phyloP scores from a whole-genome alignment of 2,329 filamentous ascomycete genomes.

The Diatrype stigma region DNA sequence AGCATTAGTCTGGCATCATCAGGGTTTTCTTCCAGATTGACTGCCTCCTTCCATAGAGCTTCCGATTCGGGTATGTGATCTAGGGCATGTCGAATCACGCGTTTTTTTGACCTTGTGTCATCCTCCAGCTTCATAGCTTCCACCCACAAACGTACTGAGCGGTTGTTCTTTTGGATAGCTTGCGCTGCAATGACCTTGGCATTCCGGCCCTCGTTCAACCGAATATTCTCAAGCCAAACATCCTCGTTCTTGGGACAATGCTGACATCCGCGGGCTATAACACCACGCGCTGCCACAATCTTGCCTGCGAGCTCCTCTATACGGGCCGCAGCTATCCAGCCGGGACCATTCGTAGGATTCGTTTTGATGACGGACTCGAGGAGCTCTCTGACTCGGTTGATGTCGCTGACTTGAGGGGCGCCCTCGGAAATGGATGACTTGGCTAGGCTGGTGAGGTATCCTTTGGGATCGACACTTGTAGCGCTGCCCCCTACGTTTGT shows the following conservation, averaged over 20 bases:
- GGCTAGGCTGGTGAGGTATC: slow-evolving; percentile 88
- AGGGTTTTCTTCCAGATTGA: slow-evolving; percentile 89
- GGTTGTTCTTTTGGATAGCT: slow-evolving; percentile 86
- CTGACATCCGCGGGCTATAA: slow-evolving; percentile 84
- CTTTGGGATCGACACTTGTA: slow-evolving; percentile 90
- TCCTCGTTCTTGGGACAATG: slow-evolving; percentile 93
- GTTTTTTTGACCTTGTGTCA: slow-evolving; percentile 79
- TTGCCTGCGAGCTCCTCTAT: slow-evolving; percentile 92
- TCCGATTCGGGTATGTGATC: slow-evolving; percentile 94
- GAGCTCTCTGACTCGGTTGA: slow-evolving; percentile 86
- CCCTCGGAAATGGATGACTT: slow-evolving; percentile 75
- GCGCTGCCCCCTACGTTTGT: slow-evolving; percentile 70
- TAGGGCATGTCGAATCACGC: slow-evolving; percentile 84
- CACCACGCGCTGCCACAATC: slow-evolving; percentile 79
- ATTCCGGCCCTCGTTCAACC: slow-evolving; percentile 86
- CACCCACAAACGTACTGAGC: slow-evolving; percentile 86
- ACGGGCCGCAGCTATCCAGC: slow-evolving; percentile 91
- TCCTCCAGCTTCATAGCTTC: slow-evolving; percentile 92
- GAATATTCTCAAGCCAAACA: slow-evolving; percentile 93
- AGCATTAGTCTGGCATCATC: slow-evolving; percentile 84
- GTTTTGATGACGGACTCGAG: slow-evolving; percentile 97
- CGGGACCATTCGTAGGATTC: slow-evolving; percentile 89
- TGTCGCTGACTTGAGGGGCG: slow-evolving; percentile 85
- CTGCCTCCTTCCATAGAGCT: slow-evolving; percentile 94
- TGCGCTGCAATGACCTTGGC: slow-evolving; percentile 93